phyloP scores from a whole-genome alignment of 306 rosid genomes.

The Corylus avellana region DNA sequence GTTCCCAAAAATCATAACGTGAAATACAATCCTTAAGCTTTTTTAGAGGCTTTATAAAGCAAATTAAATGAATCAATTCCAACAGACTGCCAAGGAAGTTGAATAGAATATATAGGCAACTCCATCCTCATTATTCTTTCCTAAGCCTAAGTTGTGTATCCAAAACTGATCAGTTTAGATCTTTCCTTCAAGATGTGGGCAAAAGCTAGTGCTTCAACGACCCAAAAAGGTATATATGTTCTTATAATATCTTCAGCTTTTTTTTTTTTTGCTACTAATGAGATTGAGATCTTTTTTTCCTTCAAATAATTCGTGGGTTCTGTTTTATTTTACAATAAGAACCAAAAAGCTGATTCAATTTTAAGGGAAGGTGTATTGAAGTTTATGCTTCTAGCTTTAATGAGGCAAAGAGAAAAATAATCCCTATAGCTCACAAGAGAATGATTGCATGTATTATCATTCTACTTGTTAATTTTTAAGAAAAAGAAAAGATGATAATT shows the following conservation, averaged over 20 bases:
- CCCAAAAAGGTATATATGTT: constrained; percentile 27
- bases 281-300: neutral
- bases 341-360: too few species aligned
- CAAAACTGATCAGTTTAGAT: neutral
- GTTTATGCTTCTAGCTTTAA: too few species aligned
- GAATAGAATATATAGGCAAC: neutral
- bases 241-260: neutral
- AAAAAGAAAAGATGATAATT: too few species aligned
- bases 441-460: too few species aligned
- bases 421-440: too few species aligned
- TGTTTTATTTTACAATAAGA: too few species aligned
- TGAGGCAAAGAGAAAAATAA: too few species aligned
- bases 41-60: constrained; percentile 21
- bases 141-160: neutral
- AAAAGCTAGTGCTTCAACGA: constrained; percentile 33
- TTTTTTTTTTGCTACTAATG: neutral
- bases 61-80: neutral
- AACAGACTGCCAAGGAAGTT: neutral
- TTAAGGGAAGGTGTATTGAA: too few species aligned
- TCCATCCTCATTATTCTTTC: neutral
- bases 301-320: too few species aligned
- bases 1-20: constrained; percentile 15
- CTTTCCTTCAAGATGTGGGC: constrained; percentile 37
- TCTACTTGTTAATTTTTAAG: too few species aligned
- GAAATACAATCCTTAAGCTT: constrained; percentile 30